Evolutionary conservation across 371 early-diverging fungal species (phyloP).

Genomic region (Mitosporidium daphniae): DNA sequence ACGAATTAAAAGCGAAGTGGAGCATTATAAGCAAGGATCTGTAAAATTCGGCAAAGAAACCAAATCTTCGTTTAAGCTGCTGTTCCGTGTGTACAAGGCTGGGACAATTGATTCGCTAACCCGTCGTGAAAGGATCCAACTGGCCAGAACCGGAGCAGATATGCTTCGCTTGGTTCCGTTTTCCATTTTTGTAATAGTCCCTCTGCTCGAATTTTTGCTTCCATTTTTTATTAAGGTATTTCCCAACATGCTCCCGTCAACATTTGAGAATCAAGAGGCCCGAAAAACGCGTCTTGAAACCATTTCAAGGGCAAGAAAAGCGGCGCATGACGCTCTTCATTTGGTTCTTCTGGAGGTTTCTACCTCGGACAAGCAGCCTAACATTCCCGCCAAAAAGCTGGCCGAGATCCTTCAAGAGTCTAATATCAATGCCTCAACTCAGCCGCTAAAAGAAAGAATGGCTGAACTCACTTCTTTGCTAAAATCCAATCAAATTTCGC

Average conservation of each 20-base stretch:
- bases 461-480: slow-evolving; percentile 17
- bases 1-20: slow-evolving; percentile 43
- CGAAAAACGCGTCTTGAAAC: slow-evolving; percentile 45
- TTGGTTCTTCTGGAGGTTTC: too few relatives aligned
- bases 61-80: slow-evolving; percentile 35
- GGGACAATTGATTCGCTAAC: slow-evolving; percentile 34
- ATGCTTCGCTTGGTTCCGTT: slow-evolving; percentile 57
- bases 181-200: slow-evolving; percentile 48
- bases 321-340: too few relatives aligned
- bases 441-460: not conserved
- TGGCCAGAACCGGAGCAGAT: slow-evolving; percentile 45
- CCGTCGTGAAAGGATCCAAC: slow-evolving; percentile 27
- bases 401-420: not conserved
- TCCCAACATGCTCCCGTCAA: slow-evolving; percentile 78
- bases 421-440: not conserved
- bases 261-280: slow-evolving; percentile 71
- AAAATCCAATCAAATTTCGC: slow-evolving; percentile 8
- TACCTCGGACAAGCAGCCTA: too few relatives aligned
- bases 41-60: slow-evolving; percentile 56
- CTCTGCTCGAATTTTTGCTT: slow-evolving; percentile 59
- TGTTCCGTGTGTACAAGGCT: slow-evolving; percentile 27
- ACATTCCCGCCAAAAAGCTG: too few relatives aligned
- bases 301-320: slow-evolving; percentile 32
- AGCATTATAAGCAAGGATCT: slow-evolving; percentile 73
- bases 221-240: slow-evolving; percentile 62